phyloP scores from a whole-genome alignment of 2,329 filamentous ascomycete genomes.

The Ophiobolus disseminans region DNA sequence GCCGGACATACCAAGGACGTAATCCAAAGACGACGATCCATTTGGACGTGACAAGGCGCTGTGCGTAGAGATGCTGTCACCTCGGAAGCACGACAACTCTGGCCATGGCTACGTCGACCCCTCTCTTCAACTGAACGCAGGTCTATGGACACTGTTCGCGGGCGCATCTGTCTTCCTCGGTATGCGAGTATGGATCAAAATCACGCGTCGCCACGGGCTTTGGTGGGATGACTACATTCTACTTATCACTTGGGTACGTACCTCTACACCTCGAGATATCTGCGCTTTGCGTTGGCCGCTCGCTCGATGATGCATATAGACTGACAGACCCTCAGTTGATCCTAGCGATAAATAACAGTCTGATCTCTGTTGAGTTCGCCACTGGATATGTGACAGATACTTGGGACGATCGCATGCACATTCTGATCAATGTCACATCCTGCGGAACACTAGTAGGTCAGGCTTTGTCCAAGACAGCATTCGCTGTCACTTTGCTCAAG shows the following conservation, averaged over 20 bases:
- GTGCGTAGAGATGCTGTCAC: constrained; percentile 35
- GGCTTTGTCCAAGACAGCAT: constrained; percentile 48
- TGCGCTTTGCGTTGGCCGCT: too few relatives aligned
- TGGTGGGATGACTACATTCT: constrained; percentile 53
- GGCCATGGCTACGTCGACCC: constrained; percentile 44
- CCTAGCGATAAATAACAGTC: constrained; percentile 52
- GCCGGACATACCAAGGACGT: too few relatives aligned
- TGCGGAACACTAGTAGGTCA: constrained; percentile 50
- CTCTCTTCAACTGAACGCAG: constrained; percentile 44
- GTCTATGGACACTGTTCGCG: constrained; percentile 49
- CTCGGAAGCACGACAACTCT: constrained; percentile 27
- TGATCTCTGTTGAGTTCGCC: constrained; percentile 57
- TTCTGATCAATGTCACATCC: constrained; percentile 57
- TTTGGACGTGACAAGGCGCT: too few relatives aligned
- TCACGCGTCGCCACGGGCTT: constrained; percentile 47
- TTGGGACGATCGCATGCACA: constrained; percentile 62
- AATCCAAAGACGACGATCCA: too few relatives aligned
- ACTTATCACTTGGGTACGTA: constrained; percentile 45
- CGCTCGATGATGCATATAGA: background rate
- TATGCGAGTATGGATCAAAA: constrained; percentile 47
- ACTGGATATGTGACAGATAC: constrained; percentile 57
- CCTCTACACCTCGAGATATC: background rate
- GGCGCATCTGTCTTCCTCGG: constrained; percentile 47
- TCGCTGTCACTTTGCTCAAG: constrained; percentile 51
- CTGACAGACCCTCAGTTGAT: constrained; percentile 44